Evolutionary conservation across 345 rosid species (phyloP), one percentile per base, ranked within the genome.

Genomic region (Firmiana major): DNA sequence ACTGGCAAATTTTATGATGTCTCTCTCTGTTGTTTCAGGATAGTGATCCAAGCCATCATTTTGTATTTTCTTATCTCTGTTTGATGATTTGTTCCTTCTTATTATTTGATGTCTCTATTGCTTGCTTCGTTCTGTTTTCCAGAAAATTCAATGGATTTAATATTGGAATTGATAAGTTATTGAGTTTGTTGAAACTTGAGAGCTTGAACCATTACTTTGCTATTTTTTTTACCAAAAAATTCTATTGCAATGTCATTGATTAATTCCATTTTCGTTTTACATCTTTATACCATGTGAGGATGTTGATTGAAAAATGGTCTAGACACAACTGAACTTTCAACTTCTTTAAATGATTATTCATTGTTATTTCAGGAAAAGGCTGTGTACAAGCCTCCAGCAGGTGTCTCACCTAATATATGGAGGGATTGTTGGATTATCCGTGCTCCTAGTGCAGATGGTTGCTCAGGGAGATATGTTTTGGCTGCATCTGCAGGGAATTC

Each of bases 401-500:
- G 79, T 48, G 79, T 92, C 74, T 88, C 93, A 45, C 89, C 86
- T 75, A 84, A 86, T 75, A 85, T 84, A 13, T 93, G 99, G 99
- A 88, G 95, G 81, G 99, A 96, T 81, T 96, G 99, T 83, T 96
- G 99, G 99, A 84, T 96, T 45, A 86, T 96, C 45, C 97, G 99
- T 80, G 98, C 98, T 53, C 85, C 98, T 8, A 78, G 93, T 81
- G 88, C 94, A 5, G 98, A 96, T 86, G 99, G 98, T 77, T 92
- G 97, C 81, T 87, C 97, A 45, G 98, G 92, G 67, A 93, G 91
- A 85, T 96, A 91, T 78, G 95, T 96, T 17, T 82, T 96, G 76
- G 98, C 99, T 67, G 97, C 99, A 69, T 96, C 99, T 83, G 97
- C 99, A 74, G 98, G 99, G 36, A 92, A 89, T 79, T 71, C 88